These are phyloP conservation scores for Herpetospermum pedunculosum DNA, from an alignment of 306 rosid species.

Conservation along the genomic window DNA sequence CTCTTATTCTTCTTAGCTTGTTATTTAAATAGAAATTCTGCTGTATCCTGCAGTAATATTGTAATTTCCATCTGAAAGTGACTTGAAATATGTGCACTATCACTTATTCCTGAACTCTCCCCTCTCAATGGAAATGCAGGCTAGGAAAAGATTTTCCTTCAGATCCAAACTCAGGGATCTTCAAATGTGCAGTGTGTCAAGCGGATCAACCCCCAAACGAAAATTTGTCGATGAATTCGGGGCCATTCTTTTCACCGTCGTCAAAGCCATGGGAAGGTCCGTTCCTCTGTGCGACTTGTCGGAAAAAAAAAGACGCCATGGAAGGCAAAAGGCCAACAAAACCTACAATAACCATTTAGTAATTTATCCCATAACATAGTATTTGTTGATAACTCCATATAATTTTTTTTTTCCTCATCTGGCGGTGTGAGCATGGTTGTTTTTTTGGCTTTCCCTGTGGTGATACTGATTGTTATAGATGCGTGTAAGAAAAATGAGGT, in stretches of 20 bases:
- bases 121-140: slow-evolving; percentile 41
- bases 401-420: slow-evolving; percentile 20
- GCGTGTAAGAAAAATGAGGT: slow-evolving; percentile 61
- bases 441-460: slow-evolving; percentile 24
- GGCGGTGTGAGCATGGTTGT: slow-evolving; percentile 76
- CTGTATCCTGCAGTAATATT: neutral
- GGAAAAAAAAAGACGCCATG: slow-evolving; percentile 90
- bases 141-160: slow-evolving; percentile 69
- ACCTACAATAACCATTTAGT: slow-evolving; percentile 49
- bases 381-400: slow-evolving; percentile 30
- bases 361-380: slow-evolving; percentile 31
- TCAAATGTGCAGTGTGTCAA: slow-evolving; percentile 94
- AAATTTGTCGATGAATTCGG: slow-evolving; percentile 62
- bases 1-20: neutral
- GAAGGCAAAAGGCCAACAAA: slow-evolving; percentile 79
- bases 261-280: slow-evolving; percentile 98
- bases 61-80: neutral
- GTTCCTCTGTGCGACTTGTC: slow-evolving; percentile 71
- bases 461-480: slow-evolving; percentile 35
- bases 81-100: neutral
- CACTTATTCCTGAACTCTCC: neutral
- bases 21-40: neutral
- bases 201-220: slow-evolving; percentile 76
- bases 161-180: slow-evolving; percentile 51
- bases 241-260: slow-evolving; percentile 67